Percentiles rank a stretch among this genome's conserved stretches.
phyloP scores from a whole-genome alignment of 768 basidiomycete genomes.

The Mycena belliarum region DNA sequence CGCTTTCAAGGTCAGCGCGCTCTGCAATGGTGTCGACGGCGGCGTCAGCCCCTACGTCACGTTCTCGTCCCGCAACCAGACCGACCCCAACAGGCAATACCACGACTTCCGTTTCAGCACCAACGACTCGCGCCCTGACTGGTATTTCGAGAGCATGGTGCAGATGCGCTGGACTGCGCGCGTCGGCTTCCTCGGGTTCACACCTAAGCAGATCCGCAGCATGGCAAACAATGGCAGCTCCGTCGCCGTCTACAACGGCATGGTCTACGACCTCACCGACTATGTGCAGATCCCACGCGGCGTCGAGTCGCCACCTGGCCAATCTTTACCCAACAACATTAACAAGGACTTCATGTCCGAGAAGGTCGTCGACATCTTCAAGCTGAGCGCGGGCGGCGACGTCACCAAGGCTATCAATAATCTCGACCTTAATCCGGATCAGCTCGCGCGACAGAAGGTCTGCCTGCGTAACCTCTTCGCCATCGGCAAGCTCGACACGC shows the following conservation, averaged over 20 bases:
- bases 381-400: conserved; percentile 70
- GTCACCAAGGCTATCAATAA: conserved; percentile 73
- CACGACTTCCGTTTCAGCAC: conserved; percentile 94
- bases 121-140: conserved; percentile 92
- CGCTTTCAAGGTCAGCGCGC: conserved; percentile 77
- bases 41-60: conserved; percentile 82
- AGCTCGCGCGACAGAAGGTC: conserved; percentile 70
- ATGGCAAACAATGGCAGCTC: conserved; percentile 64
- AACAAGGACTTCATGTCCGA: conserved; percentile 71
- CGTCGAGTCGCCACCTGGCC: conserved; percentile 47
- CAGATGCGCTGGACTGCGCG: conserved; percentile 88
- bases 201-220: conserved; percentile 70
- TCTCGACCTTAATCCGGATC: conserved; percentile 46
- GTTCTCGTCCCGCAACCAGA: conserved; percentile 74
- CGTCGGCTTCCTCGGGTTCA: conserved; percentile 85
- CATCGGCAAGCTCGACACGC: conserved; percentile 89
- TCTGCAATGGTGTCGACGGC: conserved; percentile 86
- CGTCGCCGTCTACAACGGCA: conserved; percentile 83
- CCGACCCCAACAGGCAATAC: conserved; percentile 76
- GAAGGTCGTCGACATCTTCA: conserved; percentile 75
- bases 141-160: conserved; percentile 97
- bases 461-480: conserved; percentile 94
- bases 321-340: conserved; percentile 37
- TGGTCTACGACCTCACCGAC: conserved; percentile 84
- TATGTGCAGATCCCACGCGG: conserved; percentile 77